A percentile compares a stretch with the other conserved stretches of the same genome.
Conservation (phyloP, 106 monocot species). For the Gastrodia elata region DNA sequence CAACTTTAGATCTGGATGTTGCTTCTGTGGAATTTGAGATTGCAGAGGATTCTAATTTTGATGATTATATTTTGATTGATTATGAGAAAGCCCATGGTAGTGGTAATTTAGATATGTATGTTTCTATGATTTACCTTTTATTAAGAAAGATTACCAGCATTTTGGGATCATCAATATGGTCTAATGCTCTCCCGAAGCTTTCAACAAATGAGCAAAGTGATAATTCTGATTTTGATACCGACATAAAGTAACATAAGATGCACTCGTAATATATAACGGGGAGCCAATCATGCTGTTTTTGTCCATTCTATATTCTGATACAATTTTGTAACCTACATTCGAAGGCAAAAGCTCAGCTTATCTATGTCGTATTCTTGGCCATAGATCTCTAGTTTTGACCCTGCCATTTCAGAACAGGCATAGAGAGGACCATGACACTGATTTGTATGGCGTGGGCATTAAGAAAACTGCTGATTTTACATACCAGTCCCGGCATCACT, state of each 20-base stretch:
- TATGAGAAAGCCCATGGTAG: background rate
- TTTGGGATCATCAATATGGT: constrained; percentile 70
- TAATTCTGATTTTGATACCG: constrained; percentile 56
- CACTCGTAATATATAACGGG: constrained; percentile 55
- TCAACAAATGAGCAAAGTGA: constrained; percentile 29
- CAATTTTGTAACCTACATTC: constrained; percentile 76
- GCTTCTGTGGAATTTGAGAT: background rate
- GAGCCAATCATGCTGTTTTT: constrained; percentile 60
- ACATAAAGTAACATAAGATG: constrained; percentile 42
- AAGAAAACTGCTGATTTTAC: constrained; percentile 58
- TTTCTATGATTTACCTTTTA: constrained; percentile 57
- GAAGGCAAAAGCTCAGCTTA: constrained; percentile 61
- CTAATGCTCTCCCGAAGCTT: constrained; percentile 70
- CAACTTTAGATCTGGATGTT: background rate
- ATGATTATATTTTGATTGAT: background rate
- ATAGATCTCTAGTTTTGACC: constrained; percentile 51
- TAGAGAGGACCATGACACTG: constrained; percentile 80
- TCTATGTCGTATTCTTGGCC: constrained; percentile 78
- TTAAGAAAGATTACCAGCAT: constrained; percentile 42
- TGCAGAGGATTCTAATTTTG: background rate
- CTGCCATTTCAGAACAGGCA: constrained; percentile 43
- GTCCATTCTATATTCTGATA: constrained; percentile 64
- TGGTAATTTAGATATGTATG: background rate
- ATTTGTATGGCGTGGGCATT: constrained; percentile 77
- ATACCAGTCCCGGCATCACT: constrained; percentile 30